Evolutionary conservation across 805 yeast genomes (phyloP).

Genomic region (Hanseniaspora valbyensis): DNA sequence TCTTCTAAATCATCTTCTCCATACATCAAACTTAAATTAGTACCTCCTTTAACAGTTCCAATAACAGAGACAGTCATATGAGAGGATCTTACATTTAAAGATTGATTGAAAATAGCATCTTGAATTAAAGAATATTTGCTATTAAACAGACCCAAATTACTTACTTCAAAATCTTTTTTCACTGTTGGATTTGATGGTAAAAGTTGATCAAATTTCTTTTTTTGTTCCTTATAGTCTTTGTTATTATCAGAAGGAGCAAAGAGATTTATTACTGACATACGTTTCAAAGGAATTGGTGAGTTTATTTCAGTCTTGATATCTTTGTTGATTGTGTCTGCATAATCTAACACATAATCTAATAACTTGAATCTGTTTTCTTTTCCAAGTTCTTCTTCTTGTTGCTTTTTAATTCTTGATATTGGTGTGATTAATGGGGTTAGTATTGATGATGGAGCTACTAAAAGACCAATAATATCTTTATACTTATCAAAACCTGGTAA

Average conservation of each 20-base stretch:
- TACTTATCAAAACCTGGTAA: background rate
- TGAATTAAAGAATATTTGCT: background rate
- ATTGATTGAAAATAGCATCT: constrained; percentile 10
- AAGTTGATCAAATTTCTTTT: background rate
- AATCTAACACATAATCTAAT: background rate
- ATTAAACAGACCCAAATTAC: constrained; percentile 1
- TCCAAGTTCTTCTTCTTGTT: too few species aligned
- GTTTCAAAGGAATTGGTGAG: background rate
- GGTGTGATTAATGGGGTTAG: background rate
- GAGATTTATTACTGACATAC: background rate
- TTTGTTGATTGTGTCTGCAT: background rate
- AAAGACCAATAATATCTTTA: background rate
- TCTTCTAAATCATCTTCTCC: background rate
- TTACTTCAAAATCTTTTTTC: constrained; percentile 1
- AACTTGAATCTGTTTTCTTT: background rate
- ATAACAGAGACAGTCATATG: constrained; percentile 7
- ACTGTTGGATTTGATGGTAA: background rate
- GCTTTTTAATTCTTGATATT: too few species aligned
- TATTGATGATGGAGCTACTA: background rate
- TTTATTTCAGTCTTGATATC: background rate
- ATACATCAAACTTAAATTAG: constrained; percentile 1
- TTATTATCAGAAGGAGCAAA: background rate
- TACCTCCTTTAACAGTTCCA: constrained; percentile 1
- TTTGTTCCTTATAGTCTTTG: background rate
- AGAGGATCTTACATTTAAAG: background rate